Evolutionary conservation across 768 basidiomycete genomes (phyloP).

Genomic region (Suillus hirtellus): DNA sequence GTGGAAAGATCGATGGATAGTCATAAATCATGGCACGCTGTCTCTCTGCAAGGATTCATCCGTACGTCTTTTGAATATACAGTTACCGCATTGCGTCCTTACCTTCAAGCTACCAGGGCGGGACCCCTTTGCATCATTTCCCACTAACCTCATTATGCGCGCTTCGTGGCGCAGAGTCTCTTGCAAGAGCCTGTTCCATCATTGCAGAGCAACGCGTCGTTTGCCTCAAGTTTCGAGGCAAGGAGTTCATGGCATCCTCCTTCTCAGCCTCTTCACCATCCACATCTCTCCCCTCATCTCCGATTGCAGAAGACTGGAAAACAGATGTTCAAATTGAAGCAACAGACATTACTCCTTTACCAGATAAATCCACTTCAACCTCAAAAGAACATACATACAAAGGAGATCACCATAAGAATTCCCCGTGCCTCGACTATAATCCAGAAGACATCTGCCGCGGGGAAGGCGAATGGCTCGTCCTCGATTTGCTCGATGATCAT

Average conservation of each 20-base stretch:
- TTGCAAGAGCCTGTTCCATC: slow-evolving; percentile 32
- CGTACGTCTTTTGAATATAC: slow-evolving; percentile 37
- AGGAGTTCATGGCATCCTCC: not conserved
- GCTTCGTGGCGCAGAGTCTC: slow-evolving; percentile 46
- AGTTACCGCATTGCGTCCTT: not conserved
- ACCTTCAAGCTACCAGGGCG: slow-evolving; percentile 34
- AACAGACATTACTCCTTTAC: not conserved
- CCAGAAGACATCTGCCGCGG: slow-evolving; percentile 15
- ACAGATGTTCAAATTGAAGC: slow-evolving; percentile 12
- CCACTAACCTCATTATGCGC: slow-evolving; percentile 42
- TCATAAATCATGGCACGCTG: slow-evolving; percentile 60
- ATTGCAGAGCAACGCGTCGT: slow-evolving; percentile 33
- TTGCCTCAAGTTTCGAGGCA: slow-evolving; percentile 41
- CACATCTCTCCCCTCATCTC: slow-evolving; percentile 27
- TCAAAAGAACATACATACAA: slow-evolving; percentile 12
- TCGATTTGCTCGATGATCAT: slow-evolving; percentile 51
- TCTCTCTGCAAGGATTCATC: slow-evolving; percentile 52
- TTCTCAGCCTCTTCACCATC: slow-evolving; percentile 19
- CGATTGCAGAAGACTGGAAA: slow-evolving; percentile 19
- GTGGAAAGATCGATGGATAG: slow-evolving; percentile 64
- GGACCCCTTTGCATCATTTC: slow-evolving; percentile 38
- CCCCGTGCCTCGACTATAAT: slow-evolving; percentile 2
- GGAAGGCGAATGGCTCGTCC: slow-evolving; percentile 49
- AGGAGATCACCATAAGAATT: slow-evolving; percentile 4
- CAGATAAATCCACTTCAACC: not conserved